These are phyloP conservation scores for Psidium friedrichsthalianum DNA, from an alignment of 345 rosid genomes.

Conservation along the genomic window DNA sequence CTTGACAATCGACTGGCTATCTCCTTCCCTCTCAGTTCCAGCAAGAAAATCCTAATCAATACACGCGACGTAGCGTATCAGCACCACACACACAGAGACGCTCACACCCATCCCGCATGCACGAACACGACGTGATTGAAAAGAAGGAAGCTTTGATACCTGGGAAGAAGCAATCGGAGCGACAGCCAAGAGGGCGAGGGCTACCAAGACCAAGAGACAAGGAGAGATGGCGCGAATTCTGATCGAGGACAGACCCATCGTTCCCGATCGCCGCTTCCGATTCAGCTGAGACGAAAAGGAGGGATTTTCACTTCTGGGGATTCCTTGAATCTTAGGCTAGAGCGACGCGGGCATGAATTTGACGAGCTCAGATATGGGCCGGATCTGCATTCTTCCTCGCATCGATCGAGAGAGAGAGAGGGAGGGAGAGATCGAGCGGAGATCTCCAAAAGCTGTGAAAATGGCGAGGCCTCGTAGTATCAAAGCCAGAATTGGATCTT, in stretches of 20 bases:
- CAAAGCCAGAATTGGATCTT: neutral
- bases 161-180: conserved; percentile 26
- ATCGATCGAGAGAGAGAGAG: neutral
- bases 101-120: neutral
- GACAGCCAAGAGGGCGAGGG: conserved; percentile 11
- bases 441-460: neutral
- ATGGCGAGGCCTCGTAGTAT: neutral
- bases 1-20: conserved; percentile 22
- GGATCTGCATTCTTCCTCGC: neutral
- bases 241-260: conserved; percentile 29
- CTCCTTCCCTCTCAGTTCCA: conserved; percentile 41
- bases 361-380: neutral
- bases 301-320: neutral
- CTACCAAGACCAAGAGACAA: conserved; percentile 13
- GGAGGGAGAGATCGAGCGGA: neutral
- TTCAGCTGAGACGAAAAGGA: neutral
- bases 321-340: neutral
- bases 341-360: neutral
- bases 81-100: neutral
- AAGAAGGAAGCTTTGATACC: conserved; percentile 9
- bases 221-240: conserved; percentile 5
- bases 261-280: neutral
- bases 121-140: neutral
- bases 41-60: conserved; percentile 27
- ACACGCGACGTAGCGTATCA: neutral